A percentile compares a stretch with the other conserved stretches of the same genome.
phyloP scores from a whole-genome alignment of 2,329 filamentous ascomycete genomes.

The Sclerotinia sclerotiorum region DNA sequence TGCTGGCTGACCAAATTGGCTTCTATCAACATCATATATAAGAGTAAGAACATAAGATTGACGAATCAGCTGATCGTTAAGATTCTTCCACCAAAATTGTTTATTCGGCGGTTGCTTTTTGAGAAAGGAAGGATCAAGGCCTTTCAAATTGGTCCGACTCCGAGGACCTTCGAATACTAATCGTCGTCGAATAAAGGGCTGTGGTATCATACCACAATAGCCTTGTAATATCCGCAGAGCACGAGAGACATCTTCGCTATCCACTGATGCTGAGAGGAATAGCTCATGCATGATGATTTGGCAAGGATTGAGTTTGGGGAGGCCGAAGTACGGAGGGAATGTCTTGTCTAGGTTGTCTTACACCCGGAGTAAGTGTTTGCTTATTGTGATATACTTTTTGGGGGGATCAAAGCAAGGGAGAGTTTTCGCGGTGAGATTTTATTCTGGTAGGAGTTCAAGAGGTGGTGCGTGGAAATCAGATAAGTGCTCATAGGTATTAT shows the following conservation, averaged over 20 bases:
- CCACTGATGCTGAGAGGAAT: conserved; percentile 56
- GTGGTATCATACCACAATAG: conserved; percentile 56
- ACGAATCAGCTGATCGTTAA: conserved; percentile 54
- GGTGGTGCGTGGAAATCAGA: background rate
- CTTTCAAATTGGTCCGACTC: conserved; percentile 35
- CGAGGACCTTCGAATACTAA: conserved; percentile 54
- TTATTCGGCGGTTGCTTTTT: conserved; percentile 30
- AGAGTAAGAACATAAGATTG: conserved; percentile 58
- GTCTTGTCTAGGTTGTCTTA: background rate
- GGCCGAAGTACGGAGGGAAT: conserved; percentile 14
- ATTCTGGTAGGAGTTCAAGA: background rate
- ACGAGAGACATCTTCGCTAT: conserved; percentile 50
- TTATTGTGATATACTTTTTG: background rate
- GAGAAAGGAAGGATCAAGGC: conserved; percentile 31
- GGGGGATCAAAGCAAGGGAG: background rate
- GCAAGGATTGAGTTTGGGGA: conserved; percentile 15
- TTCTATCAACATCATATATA: conserved; percentile 54
- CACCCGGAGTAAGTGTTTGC: conserved; percentile 7
- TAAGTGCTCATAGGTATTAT: background rate
- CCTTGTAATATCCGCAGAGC: conserved; percentile 56
- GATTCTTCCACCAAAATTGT: conserved; percentile 48
- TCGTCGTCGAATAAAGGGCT: conserved; percentile 51
- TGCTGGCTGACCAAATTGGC: conserved; percentile 48
- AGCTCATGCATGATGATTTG: conserved; percentile 54
- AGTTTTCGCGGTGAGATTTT: background rate